Percentiles rank a stretch among this genome's conserved stretches.
phyloP scores from a whole-genome alignment of 768 basidiomycete genomes.

The Dioszegia hungarica region DNA sequence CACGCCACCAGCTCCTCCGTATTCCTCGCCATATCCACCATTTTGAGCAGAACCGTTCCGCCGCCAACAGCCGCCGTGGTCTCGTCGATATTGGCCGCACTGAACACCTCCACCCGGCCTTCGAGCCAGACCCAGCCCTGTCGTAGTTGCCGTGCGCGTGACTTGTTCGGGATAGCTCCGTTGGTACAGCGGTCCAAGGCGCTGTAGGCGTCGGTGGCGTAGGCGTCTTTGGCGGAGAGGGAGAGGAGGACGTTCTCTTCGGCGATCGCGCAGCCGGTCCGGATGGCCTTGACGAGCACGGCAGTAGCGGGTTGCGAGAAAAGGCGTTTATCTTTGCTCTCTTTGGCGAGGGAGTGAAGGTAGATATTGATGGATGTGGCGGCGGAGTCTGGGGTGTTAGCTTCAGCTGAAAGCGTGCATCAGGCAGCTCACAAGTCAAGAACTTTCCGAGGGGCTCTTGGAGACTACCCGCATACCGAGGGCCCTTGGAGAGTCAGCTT shows the following conservation, averaged over 20 bases:
- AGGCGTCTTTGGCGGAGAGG: conserved; percentile 24
- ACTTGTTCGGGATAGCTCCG: conserved; percentile 30
- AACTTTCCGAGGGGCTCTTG: conserved; percentile 46
- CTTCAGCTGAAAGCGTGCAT: background rate
- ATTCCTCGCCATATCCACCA: conserved; percentile 75
- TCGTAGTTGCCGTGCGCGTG: conserved; percentile 24
- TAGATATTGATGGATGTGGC: conserved; percentile 47
- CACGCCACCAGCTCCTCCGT: conserved; percentile 71
- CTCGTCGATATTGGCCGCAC: conserved; percentile 57
- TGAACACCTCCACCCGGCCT: conserved; percentile 26
- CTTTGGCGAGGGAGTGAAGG: conserved; percentile 32
- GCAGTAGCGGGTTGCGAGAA: conserved; percentile 37
- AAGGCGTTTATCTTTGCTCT: conserved; percentile 25
- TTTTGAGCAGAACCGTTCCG: conserved; percentile 63
- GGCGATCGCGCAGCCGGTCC: conserved; percentile 31
- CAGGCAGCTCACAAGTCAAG: conserved; percentile 42
- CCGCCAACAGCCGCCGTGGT: conserved; percentile 81
- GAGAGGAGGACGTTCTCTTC: conserved; percentile 43
- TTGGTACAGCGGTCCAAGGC: conserved; percentile 19
- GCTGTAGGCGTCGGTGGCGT: background rate
- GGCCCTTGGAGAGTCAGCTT: conserved; percentile 31
- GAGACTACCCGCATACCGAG: conserved; percentile 43
- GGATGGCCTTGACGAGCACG: conserved; percentile 42
- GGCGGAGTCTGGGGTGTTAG: conserved; percentile 35
- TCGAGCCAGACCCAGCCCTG: conserved; percentile 23